Evolutionary conservation across 1,284 basidiomycete species (phyloP), one percentile per base, ranked within the genome.

Genomic region (Macrocybe sp.): DNA sequence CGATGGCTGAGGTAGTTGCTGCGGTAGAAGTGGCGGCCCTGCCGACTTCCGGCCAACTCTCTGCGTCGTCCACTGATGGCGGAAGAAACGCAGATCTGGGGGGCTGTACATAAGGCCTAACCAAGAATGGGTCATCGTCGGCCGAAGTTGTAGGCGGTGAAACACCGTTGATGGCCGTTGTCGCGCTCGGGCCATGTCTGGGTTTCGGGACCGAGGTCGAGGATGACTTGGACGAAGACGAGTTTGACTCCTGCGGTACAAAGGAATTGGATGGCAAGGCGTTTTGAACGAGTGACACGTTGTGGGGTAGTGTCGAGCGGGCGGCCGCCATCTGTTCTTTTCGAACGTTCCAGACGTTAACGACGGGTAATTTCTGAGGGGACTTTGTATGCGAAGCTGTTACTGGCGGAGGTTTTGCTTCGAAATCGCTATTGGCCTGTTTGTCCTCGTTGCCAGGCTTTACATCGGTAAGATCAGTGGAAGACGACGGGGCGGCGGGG

Each of bases 331-430:
- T 70, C 51, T 76, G 70, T 53, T 76, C 75, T 51, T 67, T 76
- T 12, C 77, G 68, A 48, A 68, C 55, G 53, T 65, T 67, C 79
- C 79, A 81, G 4, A 78, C 66, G 54, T 80, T 80, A 39, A 63
- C 58, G 2, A 60, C 53, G 34, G 69, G 64, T 6, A 59, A 49
- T 50, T 62, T 64, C 45, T 53, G 54, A 55, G 54, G 47, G 35
- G 42, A 50, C 22, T 22, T 22, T 9, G 44, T 52, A 49, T 55
- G 49, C 40, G 52, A 50, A 41, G 64, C 51, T 49, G 61, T 48
- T 51, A 58, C 46, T 48, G 52, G 45, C 50, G 58, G 52, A 8
- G 58, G 51, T 50, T 58, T 55, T 33, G 51, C 32, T 11, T 55
- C 56, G 12, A 55, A 55, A 49, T 56, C 47, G 48, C 41, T 50